Evolutionary conservation across 805 yeast genomes (phyloP).

Genomic region (Kodamaea restingae): DNA sequence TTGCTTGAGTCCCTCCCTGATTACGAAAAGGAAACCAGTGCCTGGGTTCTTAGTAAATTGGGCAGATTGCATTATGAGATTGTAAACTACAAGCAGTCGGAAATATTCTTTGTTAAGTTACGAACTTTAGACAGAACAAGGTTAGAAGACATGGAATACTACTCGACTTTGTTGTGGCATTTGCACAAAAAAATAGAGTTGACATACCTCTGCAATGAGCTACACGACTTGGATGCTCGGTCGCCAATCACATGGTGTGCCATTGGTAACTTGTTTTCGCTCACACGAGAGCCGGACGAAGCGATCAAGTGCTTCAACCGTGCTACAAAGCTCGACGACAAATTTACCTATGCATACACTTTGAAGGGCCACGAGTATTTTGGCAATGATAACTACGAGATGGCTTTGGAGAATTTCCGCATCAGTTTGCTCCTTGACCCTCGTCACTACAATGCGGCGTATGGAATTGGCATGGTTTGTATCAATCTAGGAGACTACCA

Average conservation of each 20-base stretch:
- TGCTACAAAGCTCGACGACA: constrained; percentile 64
- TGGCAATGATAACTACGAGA: constrained; percentile 84
- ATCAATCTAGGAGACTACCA: constrained; percentile 79
- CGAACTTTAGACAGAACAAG: constrained; percentile 73
- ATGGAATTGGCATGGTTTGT: constrained; percentile 93
- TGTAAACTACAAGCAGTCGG: constrained; percentile 78
- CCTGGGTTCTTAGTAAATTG: constrained; percentile 78
- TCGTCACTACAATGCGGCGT: constrained; percentile 88
- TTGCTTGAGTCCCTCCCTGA: constrained; percentile 61
- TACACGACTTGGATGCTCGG: constrained; percentile 59
- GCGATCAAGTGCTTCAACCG: constrained; percentile 84
- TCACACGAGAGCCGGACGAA: constrained; percentile 80
- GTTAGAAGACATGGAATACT: constrained; percentile 83
- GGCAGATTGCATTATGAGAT: constrained; percentile 85
- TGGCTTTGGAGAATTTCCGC: constrained; percentile 80
- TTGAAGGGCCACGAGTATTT: constrained; percentile 90
- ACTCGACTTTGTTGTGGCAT: constrained; percentile 91
- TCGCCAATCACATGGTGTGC: constrained; percentile 89
- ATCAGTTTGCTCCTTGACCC: constrained; percentile 72
- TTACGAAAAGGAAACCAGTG: constrained; percentile 54
- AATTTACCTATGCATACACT: constrained; percentile 84
- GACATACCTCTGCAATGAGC: constrained; percentile 78
- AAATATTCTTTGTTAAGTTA: constrained; percentile 55
- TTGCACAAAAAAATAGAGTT: constrained; percentile 73
- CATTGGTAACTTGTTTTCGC: constrained; percentile 82